Base-by-base conservation (phyloP, 805 yeast genomes). In the Candida andamanensis region DNA sequence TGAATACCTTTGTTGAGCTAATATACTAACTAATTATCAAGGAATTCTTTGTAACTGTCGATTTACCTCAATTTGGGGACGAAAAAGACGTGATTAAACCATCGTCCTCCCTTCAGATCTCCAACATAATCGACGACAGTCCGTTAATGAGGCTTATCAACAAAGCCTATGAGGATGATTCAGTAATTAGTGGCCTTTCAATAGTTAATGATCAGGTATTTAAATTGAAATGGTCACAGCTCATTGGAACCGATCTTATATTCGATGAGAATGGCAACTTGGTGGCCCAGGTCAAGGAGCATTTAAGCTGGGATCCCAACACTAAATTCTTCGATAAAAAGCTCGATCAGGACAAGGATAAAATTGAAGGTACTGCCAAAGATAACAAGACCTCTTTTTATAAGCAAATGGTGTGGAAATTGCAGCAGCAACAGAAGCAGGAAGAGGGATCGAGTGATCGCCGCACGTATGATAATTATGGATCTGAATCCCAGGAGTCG, bases 141-240 rank as follows among this genome's bases (percentile, higher is more conserved):
- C 70, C 71, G 13, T 42, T 63, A 32, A 49, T 62, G 18, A 62
- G 59, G 36, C 36, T 65, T 12, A 54, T 67, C 4, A 62, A 63
- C 33, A 60, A 60, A 27, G 48, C 39, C 31, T 30, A 35, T 13
- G 22, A 36, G 4, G 51, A 47, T 13, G 49, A 38, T 9, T 27
- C 37, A 12, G 49, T 41, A 4, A 43, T 55, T 23, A 53, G 55
- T 38, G 49, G 58, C 27, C 35, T 62, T 19, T 47, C 56, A 15
- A 53, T 61, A 6, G 54, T 59, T 3, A 69, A 65, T 37, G 69
- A 68, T 13, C 63, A 70, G 23, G 56, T 85, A 4, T 85, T 76
- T 51, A 75, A 77, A 53, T 92, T 95, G 2, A 60, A 66, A 15
- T 89, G 97, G 96, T 67, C 70, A 26, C 72, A 72, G 33, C 56